Conservation (phyloP, 352 stramenopile species). For the Phytopythium helicoides region DNA sequence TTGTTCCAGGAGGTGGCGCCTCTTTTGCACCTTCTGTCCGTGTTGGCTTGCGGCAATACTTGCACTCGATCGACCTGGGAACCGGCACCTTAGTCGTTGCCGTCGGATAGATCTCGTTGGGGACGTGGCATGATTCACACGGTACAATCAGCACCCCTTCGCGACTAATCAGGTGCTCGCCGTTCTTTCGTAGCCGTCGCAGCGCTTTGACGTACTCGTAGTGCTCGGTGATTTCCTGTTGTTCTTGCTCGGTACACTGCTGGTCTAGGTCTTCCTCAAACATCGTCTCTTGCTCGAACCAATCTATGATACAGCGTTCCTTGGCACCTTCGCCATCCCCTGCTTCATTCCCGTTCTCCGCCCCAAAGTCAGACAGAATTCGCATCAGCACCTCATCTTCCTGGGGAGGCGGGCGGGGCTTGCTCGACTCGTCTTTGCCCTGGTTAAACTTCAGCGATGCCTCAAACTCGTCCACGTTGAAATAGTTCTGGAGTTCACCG, state of each 20-base stretch:
- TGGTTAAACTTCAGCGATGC: conserved; percentile 49
- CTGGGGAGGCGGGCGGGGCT: conserved; percentile 17
- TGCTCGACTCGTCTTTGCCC: conserved; percentile 11
- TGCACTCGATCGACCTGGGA: conserved; percentile 61
- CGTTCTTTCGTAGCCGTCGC: conserved; percentile 32
- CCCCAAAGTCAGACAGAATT: conserved; percentile 43
- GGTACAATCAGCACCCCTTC: conserved; percentile 47
- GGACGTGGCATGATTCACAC: conserved; percentile 51
- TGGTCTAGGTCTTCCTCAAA: conserved; percentile 88
- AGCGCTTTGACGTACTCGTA: conserved; percentile 73
- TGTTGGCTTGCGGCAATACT: conserved; percentile 51
- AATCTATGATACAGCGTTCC: conserved; percentile 64
- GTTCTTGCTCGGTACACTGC: conserved; percentile 62
- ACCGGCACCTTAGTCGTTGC: conserved; percentile 56
- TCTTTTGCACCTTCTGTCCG: conserved; percentile 33
- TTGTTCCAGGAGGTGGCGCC: conserved; percentile 7
- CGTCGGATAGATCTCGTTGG: conserved; percentile 67
- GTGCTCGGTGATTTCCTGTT: conserved; percentile 71
- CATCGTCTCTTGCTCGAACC: conserved; percentile 90
- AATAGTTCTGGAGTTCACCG: conserved; percentile 83
- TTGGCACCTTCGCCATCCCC: neutral
- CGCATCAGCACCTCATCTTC: conserved; percentile 50
- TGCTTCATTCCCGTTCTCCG: conserved; percentile 15
- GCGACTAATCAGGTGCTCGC: conserved; percentile 33
- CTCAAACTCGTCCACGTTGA: conserved; percentile 81